A percentile compares a stretch with the other conserved stretches of the same genome.
Evolutionary conservation across 1,284 basidiomycete species (phyloP).

Genomic region (Rugosomyces carneus): DNA sequence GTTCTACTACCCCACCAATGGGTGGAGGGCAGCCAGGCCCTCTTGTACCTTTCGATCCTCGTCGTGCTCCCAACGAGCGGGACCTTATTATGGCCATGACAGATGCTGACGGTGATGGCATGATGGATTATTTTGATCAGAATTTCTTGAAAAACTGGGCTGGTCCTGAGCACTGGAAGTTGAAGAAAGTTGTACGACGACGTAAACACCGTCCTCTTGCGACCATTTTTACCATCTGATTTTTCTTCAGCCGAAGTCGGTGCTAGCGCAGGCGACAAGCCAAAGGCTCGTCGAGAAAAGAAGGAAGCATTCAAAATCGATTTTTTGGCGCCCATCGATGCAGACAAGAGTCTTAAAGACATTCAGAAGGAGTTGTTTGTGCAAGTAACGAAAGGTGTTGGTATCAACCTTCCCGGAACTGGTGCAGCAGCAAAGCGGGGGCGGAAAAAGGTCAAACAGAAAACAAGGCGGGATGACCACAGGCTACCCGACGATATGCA

Average conservation of each 20-base stretch:
- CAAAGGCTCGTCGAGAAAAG: constrained; percentile 64
- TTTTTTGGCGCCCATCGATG: constrained; percentile 55
- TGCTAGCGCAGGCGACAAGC: constrained; percentile 28
- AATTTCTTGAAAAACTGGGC: constrained; percentile 94
- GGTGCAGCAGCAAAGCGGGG: constrained; percentile 37
- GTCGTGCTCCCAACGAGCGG: constrained; percentile 60
- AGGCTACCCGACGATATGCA: constrained; percentile 96
- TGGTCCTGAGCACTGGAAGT: constrained; percentile 97
- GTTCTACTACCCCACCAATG: constrained; percentile 34
- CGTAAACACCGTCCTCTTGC: constrained; percentile 39
- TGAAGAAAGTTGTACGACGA: constrained; percentile 70
- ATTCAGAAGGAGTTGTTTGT: constrained; percentile 79
- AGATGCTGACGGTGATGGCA: constrained; percentile 57
- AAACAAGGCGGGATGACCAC: constrained; percentile 71
- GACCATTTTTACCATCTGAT: neutral
- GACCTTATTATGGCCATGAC: constrained; percentile 85
- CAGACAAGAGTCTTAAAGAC: constrained; percentile 64
- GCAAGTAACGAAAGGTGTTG: constrained; percentile 55
- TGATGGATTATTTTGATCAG: constrained; percentile 95
- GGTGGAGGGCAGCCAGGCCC: constrained; percentile 36
- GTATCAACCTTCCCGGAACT: constrained; percentile 66
- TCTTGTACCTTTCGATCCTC: constrained; percentile 76
- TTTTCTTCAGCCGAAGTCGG: constrained; percentile 43
- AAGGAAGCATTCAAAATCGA: constrained; percentile 89
- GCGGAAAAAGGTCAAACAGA: constrained; percentile 49